Evolutionary conservation across 1,284 basidiomycete species (phyloP).

Genomic region (Agroathelia rolfsii): DNA sequence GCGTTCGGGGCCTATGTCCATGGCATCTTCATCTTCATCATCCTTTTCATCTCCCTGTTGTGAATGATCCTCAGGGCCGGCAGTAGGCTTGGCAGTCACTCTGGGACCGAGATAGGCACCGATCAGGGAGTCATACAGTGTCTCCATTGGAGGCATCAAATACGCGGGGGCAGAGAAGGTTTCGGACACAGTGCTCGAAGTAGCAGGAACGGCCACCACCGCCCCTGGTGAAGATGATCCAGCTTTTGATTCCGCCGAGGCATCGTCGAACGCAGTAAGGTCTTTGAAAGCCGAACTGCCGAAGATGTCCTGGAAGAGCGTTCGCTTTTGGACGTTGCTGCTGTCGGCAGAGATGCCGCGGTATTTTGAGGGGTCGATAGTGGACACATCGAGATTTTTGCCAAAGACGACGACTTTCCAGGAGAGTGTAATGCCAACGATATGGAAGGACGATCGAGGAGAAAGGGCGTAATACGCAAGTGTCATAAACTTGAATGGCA

Average conservation of each 20-base stretch:
- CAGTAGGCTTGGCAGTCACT: constrained; percentile 7
- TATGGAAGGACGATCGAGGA: constrained; percentile 30
- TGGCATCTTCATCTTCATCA: constrained; percentile 14
- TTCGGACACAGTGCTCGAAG: constrained; percentile 30
- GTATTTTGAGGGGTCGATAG: constrained; percentile 32
- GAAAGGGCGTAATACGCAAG: constrained; percentile 35
- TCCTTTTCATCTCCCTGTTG: constrained; percentile 15
- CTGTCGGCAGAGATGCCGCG: constrained; percentile 31
- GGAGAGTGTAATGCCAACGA: constrained; percentile 57
- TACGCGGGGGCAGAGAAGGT: constrained; percentile 69
- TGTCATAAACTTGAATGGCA: constrained; percentile 54
- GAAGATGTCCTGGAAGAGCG: constrained; percentile 81
- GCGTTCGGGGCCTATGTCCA: constrained; percentile 20
- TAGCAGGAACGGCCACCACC: constrained; percentile 13
- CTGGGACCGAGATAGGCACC: constrained; percentile 45
- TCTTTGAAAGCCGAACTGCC: constrained; percentile 53
- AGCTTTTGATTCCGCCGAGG: constrained; percentile 13
- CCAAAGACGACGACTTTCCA: constrained; percentile 61
- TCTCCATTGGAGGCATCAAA: constrained; percentile 69
- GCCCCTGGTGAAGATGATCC: too few species aligned
- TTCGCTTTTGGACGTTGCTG: constrained; percentile 30
- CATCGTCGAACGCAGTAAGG: constrained; percentile 14
- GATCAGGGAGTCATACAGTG: constrained; percentile 69
- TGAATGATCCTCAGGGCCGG: constrained; percentile 19
- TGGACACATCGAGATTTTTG: constrained; percentile 33